Evolutionary conservation across 2,329 filamentous ascomycete genomes (phyloP).

Genomic region (Aspergillus neotritici): DNA sequence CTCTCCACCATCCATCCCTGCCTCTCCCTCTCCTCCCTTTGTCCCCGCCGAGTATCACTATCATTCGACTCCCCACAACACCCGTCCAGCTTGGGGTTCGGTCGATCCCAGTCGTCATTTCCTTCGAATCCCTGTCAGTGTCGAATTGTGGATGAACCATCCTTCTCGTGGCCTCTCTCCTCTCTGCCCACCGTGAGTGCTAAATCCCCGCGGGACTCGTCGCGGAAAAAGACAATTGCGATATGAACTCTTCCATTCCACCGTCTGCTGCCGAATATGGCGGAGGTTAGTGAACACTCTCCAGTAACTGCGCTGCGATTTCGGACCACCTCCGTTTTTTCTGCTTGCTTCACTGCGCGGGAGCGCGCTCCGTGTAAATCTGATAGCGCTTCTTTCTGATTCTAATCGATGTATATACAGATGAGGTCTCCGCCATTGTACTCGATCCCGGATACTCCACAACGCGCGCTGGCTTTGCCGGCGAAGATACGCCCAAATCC

Average conservation of each 20-base stretch:
- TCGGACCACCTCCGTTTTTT: not conserved
- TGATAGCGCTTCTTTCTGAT: not conserved
- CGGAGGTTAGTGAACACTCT: slow-evolving; percentile 37
- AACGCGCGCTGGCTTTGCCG: slow-evolving; percentile 90
- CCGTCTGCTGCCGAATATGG: slow-evolving; percentile 46
- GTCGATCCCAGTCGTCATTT: not conserved
- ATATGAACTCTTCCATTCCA: slow-evolving; percentile 41
- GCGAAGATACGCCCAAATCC: slow-evolving; percentile 94
- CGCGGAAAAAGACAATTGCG: slow-evolving; percentile 3
- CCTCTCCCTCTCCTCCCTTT: no score
- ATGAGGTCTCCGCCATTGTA: slow-evolving; percentile 95
- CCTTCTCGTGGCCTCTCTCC: no score
- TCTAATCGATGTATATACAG: slow-evolving; percentile 42
- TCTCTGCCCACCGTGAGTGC: no score
- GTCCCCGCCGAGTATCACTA: no score
- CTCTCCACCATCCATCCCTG: no score
- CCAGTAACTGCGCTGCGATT: no score
- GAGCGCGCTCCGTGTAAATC: not conserved
- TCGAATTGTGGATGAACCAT: no score
- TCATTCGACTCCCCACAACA: not conserved
- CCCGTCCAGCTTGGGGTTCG: not conserved
- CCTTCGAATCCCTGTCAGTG: not conserved
- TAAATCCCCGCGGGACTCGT: no score
- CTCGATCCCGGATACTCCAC: slow-evolving; percentile 90
- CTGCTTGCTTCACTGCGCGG: slow-evolving; percentile 8